Conservation (phyloP, 352 stramenopile genomes). For the Phytophthora tentaculata region DNA sequence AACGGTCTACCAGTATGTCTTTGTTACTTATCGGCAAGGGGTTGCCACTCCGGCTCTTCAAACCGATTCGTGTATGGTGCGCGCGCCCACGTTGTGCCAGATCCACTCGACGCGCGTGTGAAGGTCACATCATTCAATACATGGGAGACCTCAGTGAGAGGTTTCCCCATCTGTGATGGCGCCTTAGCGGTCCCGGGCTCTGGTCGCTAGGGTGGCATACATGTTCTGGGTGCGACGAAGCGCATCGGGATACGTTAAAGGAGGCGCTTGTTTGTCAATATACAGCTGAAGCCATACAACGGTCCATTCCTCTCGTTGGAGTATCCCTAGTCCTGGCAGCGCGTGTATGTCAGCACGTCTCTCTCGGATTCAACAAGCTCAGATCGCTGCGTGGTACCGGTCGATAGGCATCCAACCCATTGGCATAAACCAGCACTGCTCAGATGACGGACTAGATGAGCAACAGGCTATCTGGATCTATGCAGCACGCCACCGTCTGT, state of each 20-base stretch:
- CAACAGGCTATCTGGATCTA: background rate
- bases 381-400: no score
- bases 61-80: conserved; percentile 8
- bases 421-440: background rate
- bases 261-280: no score
- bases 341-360: no score
- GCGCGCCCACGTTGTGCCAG: conserved; percentile 4
- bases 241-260: no score
- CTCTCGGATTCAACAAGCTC: no score
- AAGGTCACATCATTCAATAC: conserved; percentile 18
- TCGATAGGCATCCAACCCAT: no score
- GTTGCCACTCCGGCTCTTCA: conserved; percentile 4
- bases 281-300: no score
- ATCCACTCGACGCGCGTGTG: conserved; percentile 9
- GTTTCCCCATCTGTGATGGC: conserved; percentile 17
- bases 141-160: conserved; percentile 14
- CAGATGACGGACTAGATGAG: background rate
- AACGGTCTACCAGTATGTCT: conserved; percentile 15
- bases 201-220: no score
- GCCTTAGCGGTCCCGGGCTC: no score
- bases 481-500: background rate
- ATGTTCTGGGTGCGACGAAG: no score
- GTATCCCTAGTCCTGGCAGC: no score
- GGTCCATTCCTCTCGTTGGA: no score
- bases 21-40: conserved; percentile 7